phyloP scores from a whole-genome alignment of 2,329 filamentous ascomycete genomes.

The Lasiodiplodia sp. region DNA sequence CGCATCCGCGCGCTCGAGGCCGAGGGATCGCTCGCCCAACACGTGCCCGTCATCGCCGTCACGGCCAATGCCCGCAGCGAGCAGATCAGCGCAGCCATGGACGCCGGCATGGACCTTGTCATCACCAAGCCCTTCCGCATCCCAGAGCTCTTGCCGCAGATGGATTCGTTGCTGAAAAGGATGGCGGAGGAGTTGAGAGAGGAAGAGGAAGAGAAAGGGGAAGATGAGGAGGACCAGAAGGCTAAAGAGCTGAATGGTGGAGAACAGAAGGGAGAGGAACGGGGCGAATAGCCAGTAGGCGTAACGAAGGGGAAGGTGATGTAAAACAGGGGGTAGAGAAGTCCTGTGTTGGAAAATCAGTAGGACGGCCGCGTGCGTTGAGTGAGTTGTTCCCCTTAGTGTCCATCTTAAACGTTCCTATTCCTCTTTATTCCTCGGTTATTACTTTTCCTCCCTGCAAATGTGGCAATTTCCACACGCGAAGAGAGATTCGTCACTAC shows the following conservation, averaged over 20 bases:
- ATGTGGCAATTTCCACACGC: no score
- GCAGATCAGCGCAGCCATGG: constrained; percentile 42
- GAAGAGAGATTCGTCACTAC: no score
- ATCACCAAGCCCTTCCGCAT: constrained; percentile 46
- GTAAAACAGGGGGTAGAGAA: neutral
- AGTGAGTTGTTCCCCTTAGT: no score
- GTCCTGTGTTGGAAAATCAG: neutral
- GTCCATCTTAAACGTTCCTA: no score
- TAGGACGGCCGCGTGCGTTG: no score
- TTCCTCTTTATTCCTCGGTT: no score
- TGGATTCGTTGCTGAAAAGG: constrained; percentile 32
- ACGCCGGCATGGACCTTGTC: constrained; percentile 46
- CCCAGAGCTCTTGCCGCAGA: constrained; percentile 41
- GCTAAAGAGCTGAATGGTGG: no score
- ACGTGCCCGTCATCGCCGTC: constrained; percentile 46
- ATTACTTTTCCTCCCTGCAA: no score
- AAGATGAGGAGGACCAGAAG: neutral
- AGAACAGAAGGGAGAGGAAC: no score
- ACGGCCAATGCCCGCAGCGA: constrained; percentile 46
- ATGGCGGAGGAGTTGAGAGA: neutral
- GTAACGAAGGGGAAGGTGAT: no score
- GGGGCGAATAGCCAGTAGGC: no score
- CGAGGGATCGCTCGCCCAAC: constrained; percentile 35
- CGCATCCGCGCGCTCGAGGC: constrained; percentile 44
- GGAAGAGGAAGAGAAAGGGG: neutral